Evolutionary conservation across 805 yeast genomes (phyloP).

Genomic region (Cyberlindnera samutprakarnensis): DNA sequence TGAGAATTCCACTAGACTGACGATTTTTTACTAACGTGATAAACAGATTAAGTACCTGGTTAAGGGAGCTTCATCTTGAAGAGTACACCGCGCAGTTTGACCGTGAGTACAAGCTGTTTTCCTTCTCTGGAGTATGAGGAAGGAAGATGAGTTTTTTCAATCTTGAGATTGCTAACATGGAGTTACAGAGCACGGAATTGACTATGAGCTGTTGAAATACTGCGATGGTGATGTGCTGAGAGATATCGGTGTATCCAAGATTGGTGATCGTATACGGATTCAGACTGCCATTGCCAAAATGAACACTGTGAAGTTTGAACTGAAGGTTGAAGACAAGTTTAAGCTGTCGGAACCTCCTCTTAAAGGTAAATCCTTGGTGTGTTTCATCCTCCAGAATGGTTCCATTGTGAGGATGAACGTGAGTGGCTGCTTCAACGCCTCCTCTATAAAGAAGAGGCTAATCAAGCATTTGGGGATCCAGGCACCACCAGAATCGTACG

Average conservation of each 20-base stretch:
- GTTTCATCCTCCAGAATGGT: constrained; percentile 73
- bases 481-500: constrained; percentile 41
- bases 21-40: too few species aligned
- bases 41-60: too few species aligned
- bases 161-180: too few species aligned
- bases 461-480: constrained; percentile 48
- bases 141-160: too few species aligned
- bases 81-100: too few species aligned
- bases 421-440: constrained; percentile 74
- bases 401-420: constrained; percentile 60
- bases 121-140: too few species aligned
- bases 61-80: too few species aligned
- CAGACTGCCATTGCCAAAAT: constrained; percentile 48
- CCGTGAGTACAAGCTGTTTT: too few species aligned
- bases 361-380: constrained; percentile 30
- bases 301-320: constrained; percentile 15
- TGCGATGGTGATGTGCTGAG: constrained; percentile 56
- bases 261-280: constrained; percentile 78
- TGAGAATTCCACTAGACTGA: too few species aligned
- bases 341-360: constrained; percentile 16
- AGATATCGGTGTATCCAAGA: constrained; percentile 64
- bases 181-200: constrained; percentile 7
- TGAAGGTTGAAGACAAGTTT: constrained; percentile 6
- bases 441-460: constrained; percentile 64
- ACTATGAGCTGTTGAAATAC: constrained; percentile 21